Conservation (phyloP, 2,329 filamentous ascomycete species). For the Sarocladium brachiariae region DNA sequence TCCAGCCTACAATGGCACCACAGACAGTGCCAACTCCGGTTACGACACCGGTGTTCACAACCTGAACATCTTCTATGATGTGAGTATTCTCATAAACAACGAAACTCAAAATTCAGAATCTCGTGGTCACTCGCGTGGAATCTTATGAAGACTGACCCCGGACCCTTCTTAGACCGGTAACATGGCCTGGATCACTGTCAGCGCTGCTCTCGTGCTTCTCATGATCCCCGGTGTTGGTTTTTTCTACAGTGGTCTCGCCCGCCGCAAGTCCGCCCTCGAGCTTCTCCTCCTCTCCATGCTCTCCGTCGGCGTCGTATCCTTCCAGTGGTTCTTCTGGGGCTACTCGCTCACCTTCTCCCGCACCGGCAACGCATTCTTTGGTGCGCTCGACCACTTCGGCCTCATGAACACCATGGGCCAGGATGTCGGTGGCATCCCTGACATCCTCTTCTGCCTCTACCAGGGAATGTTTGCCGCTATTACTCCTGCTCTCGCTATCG, state of each 20-base stretch:
- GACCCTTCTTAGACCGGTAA: constrained; percentile 57
- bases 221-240: constrained; percentile 94
- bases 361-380: constrained; percentile 69
- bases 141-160: constrained; percentile 4
- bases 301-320: constrained; percentile 69
- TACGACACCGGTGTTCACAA: constrained; percentile 48
- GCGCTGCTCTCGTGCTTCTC: constrained; percentile 73
- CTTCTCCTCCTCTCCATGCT: constrained; percentile 82
- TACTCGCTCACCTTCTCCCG: constrained; percentile 83
- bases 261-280: constrained; percentile 81
- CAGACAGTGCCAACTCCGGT: constrained; percentile 41
- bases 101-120: not conserved
- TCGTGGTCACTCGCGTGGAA: not conserved
- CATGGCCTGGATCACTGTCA: constrained; percentile 73
- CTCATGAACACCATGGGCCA: constrained; percentile 69
- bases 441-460: constrained; percentile 78
- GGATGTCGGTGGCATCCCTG: constrained; percentile 73
- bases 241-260: constrained; percentile 87
- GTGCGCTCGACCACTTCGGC: constrained; percentile 74
- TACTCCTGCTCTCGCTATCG: constrained; percentile 60
- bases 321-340: constrained; percentile 97
- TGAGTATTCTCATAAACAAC: constrained; percentile 29
- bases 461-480: constrained; percentile 87
- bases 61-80: constrained; percentile 80
- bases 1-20: constrained; percentile 42